phyloP scores from a whole-genome alignment of 2,329 filamentous ascomycete genomes.

The Xylaria multiplex region DNA sequence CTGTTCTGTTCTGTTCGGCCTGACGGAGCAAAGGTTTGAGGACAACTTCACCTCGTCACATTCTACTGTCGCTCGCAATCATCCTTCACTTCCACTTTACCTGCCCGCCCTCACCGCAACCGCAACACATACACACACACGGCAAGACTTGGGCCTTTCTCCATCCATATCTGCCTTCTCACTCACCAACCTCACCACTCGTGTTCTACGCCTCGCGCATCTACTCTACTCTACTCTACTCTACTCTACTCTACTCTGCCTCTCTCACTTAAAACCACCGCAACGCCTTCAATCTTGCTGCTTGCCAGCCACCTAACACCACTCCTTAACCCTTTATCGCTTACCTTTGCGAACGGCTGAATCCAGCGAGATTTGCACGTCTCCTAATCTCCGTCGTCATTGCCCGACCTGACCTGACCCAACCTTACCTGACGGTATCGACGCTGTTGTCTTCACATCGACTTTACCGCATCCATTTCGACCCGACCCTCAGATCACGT shows the following conservation, averaged over 20 bases:
- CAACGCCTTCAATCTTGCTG: slow-evolving; percentile 32
- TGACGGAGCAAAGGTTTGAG: slow-evolving; percentile 54
- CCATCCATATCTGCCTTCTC: slow-evolving; percentile 8
- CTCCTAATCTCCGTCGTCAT: slow-evolving; percentile 42
- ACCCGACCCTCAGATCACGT: slow-evolving; percentile 45
- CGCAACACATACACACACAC: no score
- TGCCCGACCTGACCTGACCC: slow-evolving; percentile 38
- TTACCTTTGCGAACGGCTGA: slow-evolving; percentile 43
- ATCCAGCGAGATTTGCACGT: slow-evolving; percentile 42
- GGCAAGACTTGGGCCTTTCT: slow-evolving; percentile 15
- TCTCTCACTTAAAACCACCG: slow-evolving; percentile 30
- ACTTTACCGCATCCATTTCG: slow-evolving; percentile 45
- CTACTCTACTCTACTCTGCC: slow-evolving; percentile 20
- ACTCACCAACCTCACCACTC: slow-evolving; percentile 20
- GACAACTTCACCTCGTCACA: slow-evolving; percentile 48
- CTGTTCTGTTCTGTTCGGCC: slow-evolving; percentile 43
- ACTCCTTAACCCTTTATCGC: slow-evolving; percentile 41
- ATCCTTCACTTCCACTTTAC: slow-evolving; percentile 41
- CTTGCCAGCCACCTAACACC: slow-evolving; percentile 28
- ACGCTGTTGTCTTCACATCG: slow-evolving; percentile 48
- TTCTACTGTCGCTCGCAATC: slow-evolving; percentile 44
- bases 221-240: slow-evolving; percentile 28
- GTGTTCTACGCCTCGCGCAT: slow-evolving; percentile 27
- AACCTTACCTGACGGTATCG: slow-evolving; percentile 38
- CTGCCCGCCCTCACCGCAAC: slow-evolving; percentile 41